A percentile compares a stretch with the other conserved stretches of the same genome.
These are phyloP conservation scores for Monilinia fructigena DNA, from an alignment of 2,329 filamentous ascomycete genomes.

Conservation along the genomic window DNA sequence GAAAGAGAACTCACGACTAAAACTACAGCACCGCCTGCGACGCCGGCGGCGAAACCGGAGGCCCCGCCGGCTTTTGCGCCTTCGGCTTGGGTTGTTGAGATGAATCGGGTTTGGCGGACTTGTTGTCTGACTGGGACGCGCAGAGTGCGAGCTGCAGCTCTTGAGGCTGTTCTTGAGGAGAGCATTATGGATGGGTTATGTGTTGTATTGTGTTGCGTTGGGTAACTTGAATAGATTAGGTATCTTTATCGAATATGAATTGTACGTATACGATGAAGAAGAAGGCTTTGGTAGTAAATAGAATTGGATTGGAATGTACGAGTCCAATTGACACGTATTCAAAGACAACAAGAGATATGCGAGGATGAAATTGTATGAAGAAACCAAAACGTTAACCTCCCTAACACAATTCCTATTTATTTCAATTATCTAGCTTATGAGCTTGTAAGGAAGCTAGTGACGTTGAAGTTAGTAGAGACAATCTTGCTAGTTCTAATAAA, in stretches of 20 bases:
- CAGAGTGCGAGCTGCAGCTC: constrained; percentile 29
- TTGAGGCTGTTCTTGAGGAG: constrained; percentile 30
- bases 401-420: too few relatives aligned
- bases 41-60: constrained; percentile 48
- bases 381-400: too few relatives aligned
- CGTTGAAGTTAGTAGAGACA: too few relatives aligned
- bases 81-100: constrained; percentile 29
- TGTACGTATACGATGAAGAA: too few relatives aligned
- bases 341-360: too few relatives aligned
- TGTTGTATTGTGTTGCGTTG: background rate
- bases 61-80: constrained; percentile 37
- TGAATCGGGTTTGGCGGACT: constrained; percentile 36
- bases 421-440: too few relatives aligned
- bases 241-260: background rate
- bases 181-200: constrained; percentile 27
- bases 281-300: background rate
- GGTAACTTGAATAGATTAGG: background rate
- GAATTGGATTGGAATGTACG: background rate
- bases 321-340: background rate
- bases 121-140: constrained; percentile 29
- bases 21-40: constrained; percentile 50
- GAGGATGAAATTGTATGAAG: too few relatives aligned
- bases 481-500: too few relatives aligned
- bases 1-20: constrained; percentile 38
- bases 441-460: too few relatives aligned